These are phyloP conservation scores for Limonomyces culmigenus DNA, from an alignment of 1,284 basidiomycete genomes.

Conservation along the genomic window DNA sequence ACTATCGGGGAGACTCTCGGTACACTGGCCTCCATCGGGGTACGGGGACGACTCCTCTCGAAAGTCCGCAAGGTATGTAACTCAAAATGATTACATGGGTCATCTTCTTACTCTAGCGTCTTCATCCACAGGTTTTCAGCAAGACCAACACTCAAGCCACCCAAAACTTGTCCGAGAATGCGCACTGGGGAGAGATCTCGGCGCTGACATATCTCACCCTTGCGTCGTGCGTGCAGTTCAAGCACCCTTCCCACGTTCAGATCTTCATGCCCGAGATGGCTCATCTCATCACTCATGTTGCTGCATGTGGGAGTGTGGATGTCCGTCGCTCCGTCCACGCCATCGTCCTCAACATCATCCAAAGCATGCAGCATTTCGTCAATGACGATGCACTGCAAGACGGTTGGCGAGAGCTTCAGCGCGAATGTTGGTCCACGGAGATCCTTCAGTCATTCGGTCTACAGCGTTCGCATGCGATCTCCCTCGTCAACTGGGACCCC, in stretches of 20 bases:
- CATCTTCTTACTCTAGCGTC: conserved; percentile 4
- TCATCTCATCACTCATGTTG: conserved; percentile 61
- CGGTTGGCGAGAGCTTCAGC: conserved; percentile 41
- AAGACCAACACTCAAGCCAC: conserved; percentile 53
- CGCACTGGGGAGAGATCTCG: conserved; percentile 74
- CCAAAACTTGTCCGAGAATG: conserved; percentile 46
- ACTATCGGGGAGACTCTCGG: conserved; percentile 60
- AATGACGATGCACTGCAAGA: conserved; percentile 35
- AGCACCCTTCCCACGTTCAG: conserved; percentile 24
- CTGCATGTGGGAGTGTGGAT: conserved; percentile 54
- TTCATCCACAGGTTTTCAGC: conserved; percentile 48
- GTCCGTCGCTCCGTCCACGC: conserved; percentile 73
- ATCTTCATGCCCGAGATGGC: conserved; percentile 72
- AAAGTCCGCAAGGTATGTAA: conserved; percentile 56
- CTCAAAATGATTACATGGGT: neutral
- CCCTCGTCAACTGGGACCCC: conserved; percentile 28
- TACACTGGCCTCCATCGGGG: conserved; percentile 57
- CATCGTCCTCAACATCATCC: conserved; percentile 65
- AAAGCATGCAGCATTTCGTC: conserved; percentile 47
- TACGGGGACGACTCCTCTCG: conserved; percentile 62
- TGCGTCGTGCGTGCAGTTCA: conserved; percentile 19
- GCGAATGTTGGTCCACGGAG: conserved; percentile 37
- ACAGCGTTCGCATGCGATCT: conserved; percentile 34
- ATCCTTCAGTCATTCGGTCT: conserved; percentile 65
- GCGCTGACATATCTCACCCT: conserved; percentile 60